phyloP scores from a whole-genome alignment of 1,284 basidiomycete genomes.

The Schizophyllum amplum region DNA sequence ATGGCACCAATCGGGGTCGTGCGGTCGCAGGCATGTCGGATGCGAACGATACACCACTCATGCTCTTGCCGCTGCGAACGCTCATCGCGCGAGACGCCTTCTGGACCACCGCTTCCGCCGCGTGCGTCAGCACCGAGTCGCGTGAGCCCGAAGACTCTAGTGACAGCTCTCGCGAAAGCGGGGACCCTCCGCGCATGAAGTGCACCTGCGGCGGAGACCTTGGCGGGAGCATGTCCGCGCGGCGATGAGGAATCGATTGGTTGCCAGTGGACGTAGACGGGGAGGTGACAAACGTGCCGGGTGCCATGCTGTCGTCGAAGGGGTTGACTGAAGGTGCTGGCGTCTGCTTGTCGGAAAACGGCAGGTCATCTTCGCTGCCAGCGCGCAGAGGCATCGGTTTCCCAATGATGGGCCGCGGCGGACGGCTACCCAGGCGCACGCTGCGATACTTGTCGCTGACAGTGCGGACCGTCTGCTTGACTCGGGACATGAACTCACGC shows the following conservation, averaged over 20 bases:
- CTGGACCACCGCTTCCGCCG: slow-evolving; percentile 39
- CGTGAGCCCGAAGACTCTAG: slow-evolving; percentile 25
- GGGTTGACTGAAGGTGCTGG: slow-evolving; percentile 19
- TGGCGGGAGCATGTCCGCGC: slow-evolving; percentile 56
- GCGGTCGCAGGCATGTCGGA: slow-evolving; percentile 15
- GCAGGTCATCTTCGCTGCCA: slow-evolving; percentile 10
- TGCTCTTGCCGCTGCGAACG: slow-evolving; percentile 33
- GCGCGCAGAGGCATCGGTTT: slow-evolving; percentile 37
- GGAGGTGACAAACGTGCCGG: slow-evolving; percentile 45
- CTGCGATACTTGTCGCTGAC: slow-evolving; percentile 53
- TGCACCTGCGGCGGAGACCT: slow-evolving; percentile 34
- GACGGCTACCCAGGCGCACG: slow-evolving; percentile 18
- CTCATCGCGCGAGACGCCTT: slow-evolving; percentile 40
- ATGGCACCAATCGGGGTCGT: slow-evolving; percentile 63
- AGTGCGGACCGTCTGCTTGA: slow-evolving; percentile 52
- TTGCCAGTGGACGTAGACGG: slow-evolving; percentile 56
- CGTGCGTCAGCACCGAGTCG: slow-evolving; percentile 28
- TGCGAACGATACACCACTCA: slow-evolving; percentile 26
- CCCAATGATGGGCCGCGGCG: slow-evolving; percentile 40
- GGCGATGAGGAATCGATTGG: slow-evolving; percentile 55
- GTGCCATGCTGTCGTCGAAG: slow-evolving; percentile 33
- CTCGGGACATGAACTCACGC: slow-evolving; percentile 51
- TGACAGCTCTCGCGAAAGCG: slow-evolving; percentile 23
- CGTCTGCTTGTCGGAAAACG: slow-evolving; percentile 11
- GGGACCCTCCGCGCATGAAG: slow-evolving; percentile 23